These are phyloP conservation scores for Sarcodon aspratus DNA, from an alignment of 768 basidiomycete species.

Conservation along the genomic window DNA sequence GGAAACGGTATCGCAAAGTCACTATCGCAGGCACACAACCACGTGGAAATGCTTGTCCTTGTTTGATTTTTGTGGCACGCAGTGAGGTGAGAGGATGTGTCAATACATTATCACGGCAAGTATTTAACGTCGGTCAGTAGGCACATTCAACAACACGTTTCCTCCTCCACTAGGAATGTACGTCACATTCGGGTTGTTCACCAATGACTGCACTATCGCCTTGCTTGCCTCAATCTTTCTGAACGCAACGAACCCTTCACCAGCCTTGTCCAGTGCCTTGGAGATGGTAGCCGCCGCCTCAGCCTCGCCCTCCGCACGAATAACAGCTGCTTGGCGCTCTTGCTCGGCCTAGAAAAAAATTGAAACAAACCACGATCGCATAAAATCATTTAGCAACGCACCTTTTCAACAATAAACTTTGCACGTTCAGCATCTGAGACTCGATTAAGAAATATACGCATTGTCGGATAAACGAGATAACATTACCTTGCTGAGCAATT, in stretches of 20 bases:
- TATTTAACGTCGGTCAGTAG: slow-evolving; percentile 21
- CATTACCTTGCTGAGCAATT: slow-evolving; percentile 92
- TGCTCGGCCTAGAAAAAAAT: slow-evolving; percentile 71
- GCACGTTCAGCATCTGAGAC: slow-evolving; percentile 88
- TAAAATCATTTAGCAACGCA: slow-evolving; percentile 19
- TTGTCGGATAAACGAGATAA: neutral
- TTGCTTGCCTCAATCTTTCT: slow-evolving; percentile 97
- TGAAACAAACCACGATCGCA: slow-evolving; percentile 2
- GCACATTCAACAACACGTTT: slow-evolving; percentile 77
- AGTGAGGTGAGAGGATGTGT: neutral
- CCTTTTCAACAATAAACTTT: slow-evolving; percentile 99
- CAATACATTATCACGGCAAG: neutral
- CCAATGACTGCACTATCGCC: slow-evolving; percentile 84
- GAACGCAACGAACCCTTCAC: slow-evolving; percentile 91
- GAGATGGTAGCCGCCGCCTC: slow-evolving; percentile 95
- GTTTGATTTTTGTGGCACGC: neutral
- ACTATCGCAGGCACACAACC: too few relatives aligned
- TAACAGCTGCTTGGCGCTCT: slow-evolving; percentile 97
- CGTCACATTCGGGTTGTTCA: slow-evolving; percentile 74
- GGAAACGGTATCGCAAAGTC: too few relatives aligned
- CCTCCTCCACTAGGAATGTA: slow-evolving; percentile 78
- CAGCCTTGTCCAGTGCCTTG: slow-evolving; percentile 81
- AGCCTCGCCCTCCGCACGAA: slow-evolving; percentile 96
- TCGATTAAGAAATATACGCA: neutral
- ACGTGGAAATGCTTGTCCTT: neutral